phyloP scores from a whole-genome alignment of 805 yeast species.

The Komagataella ulmi region DNA sequence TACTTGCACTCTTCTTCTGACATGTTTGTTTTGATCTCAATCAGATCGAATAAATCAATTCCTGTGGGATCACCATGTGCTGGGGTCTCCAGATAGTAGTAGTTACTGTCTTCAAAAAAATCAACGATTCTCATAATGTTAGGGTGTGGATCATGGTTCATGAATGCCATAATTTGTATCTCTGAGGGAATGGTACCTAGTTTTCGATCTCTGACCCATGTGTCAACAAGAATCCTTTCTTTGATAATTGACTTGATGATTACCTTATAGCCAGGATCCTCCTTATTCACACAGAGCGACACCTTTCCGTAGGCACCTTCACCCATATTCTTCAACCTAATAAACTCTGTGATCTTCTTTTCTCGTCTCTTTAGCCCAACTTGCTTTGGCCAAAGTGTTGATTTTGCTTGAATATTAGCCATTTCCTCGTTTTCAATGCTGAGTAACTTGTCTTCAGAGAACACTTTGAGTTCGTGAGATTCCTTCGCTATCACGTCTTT shows the following conservation, averaged over 20 bases:
- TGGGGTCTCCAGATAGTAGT: conserved; percentile 84
- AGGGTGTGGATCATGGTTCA: conserved; percentile 70
- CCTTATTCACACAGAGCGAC: conserved; percentile 56
- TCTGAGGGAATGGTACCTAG: conserved; percentile 95
- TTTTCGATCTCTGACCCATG: conserved; percentile 90
- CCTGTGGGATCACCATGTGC: conserved; percentile 87
- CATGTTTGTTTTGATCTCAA: conserved; percentile 77
- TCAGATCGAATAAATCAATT: conserved; percentile 83
- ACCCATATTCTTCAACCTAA: conserved; percentile 68
- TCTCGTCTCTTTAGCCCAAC: conserved; percentile 61
- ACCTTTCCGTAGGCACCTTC: conserved; percentile 97
- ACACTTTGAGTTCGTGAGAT: background rate
- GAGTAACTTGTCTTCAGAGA: conserved; percentile 14
- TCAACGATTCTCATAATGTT: conserved; percentile 78
- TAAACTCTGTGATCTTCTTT: conserved; percentile 61
- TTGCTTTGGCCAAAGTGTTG: conserved; percentile 35
- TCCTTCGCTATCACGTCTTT: background rate
- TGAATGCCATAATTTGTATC: conserved; percentile 81
- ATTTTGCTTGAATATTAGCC: conserved; percentile 18
- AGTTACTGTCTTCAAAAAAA: conserved; percentile 83
- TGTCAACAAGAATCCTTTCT: conserved; percentile 86
- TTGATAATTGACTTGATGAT: conserved; percentile 85
- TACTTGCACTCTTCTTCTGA: conserved; percentile 64
- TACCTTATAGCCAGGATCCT: conserved; percentile 49
- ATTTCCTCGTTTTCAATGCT: conserved; percentile 31